Conservation (phyloP, 805 yeast species). For the Kazachstania taianensis region DNA sequence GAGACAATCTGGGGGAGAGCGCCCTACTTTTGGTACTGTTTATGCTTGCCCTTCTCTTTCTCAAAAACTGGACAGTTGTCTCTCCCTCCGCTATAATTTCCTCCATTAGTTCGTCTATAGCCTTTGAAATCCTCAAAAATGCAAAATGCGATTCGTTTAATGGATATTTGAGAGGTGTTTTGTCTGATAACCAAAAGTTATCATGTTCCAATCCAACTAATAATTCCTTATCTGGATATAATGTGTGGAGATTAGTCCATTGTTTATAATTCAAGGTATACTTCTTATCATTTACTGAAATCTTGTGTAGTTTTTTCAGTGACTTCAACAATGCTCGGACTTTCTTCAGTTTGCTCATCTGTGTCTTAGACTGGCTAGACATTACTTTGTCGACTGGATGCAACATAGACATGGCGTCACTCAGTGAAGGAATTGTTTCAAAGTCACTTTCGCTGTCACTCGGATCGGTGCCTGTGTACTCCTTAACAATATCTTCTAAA, state of each 20-base stretch:
- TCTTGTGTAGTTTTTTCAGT: slow-evolving; percentile 14
- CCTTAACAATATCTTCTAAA: background rate
- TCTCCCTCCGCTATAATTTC: slow-evolving; percentile 4
- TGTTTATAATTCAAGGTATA: slow-evolving; percentile 16
- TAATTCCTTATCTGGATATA: background rate
- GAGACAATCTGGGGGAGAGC: too few relatives aligned
- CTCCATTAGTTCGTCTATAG: slow-evolving; percentile 13
- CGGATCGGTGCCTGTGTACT: background rate
- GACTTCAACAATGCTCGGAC: slow-evolving; percentile 10
- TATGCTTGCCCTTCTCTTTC: background rate
- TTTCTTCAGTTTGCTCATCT: slow-evolving; percentile 5
- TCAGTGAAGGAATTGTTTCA: slow-evolving; percentile 1
- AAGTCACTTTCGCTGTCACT: background rate
- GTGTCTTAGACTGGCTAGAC: background rate
- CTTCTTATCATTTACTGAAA: slow-evolving; percentile 13
- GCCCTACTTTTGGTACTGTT: too few relatives aligned
- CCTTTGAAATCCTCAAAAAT: slow-evolving; percentile 29
- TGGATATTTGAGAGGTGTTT: slow-evolving; percentile 62
- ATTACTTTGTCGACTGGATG: background rate
- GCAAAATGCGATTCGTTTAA: slow-evolving; percentile 59
- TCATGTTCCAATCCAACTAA: slow-evolving; percentile 13
- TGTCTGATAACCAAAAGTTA: slow-evolving; percentile 51
- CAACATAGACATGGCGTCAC: background rate
- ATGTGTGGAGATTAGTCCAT: slow-evolving; percentile 15
- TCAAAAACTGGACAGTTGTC: background rate